A percentile compares a stretch with the other conserved stretches of the same genome.
Conservation (phyloP, 2,329 filamentous ascomycete genomes). For the Grosmannia serpens region DNA sequence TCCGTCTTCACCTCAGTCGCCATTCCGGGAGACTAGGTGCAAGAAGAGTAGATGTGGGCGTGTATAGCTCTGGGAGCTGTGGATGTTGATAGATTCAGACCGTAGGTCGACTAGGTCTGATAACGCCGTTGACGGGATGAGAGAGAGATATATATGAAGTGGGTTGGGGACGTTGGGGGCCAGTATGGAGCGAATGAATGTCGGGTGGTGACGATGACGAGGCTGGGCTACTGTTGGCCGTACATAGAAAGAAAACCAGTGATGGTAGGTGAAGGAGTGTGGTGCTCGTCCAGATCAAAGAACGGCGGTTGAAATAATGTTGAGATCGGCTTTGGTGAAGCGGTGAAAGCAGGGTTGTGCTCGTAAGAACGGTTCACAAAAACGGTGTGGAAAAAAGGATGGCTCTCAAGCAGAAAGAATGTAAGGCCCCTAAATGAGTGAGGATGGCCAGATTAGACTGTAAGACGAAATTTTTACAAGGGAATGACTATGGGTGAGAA, state of each 20-base stretch:
- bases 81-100: slow-evolving; percentile 3
- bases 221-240: background rate
- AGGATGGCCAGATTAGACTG: slow-evolving; percentile 23
- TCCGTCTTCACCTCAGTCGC: slow-evolving; percentile 23
- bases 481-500: slow-evolving; percentile 32
- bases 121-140: background rate
- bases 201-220: background rate
- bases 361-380: background rate
- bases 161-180: background rate
- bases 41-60: background rate
- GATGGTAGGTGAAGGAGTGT: background rate
- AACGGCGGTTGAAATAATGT: too few relatives aligned
- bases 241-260: background rate
- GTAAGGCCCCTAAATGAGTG: slow-evolving; percentile 42
- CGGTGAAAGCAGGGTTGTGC: background rate
- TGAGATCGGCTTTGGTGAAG: background rate
- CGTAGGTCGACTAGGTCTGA: background rate
- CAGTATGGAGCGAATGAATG: slow-evolving; percentile 1
- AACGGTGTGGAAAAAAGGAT: slow-evolving; percentile 7
- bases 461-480: slow-evolving; percentile 27
- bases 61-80: background rate
- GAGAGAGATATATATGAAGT: too few relatives aligned
- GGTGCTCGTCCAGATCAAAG: background rate
- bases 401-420: slow-evolving; percentile 24
- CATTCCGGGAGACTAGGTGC: slow-evolving; percentile 18